Evolutionary conservation across 2,329 filamentous ascomycete genomes (phyloP), one percentile per base, ranked within the genome.

Genomic region (Daldinia sp.): DNA sequence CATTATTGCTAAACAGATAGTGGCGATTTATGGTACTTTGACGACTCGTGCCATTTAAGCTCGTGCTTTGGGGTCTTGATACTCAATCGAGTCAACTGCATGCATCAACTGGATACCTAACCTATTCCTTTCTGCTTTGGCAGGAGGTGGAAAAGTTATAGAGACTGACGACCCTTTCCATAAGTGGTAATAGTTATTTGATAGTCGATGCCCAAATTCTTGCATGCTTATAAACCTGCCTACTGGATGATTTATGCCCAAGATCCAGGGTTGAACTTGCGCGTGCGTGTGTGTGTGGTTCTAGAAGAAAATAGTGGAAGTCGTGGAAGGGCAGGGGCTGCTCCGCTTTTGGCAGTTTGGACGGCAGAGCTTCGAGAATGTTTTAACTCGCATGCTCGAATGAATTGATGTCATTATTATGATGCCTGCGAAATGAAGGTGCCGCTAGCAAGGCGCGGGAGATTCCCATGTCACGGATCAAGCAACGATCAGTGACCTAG

Each of bases 391-490:
- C n/a, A 59, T 34, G 48, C 39, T 54, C 25, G 51, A 68, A 68
- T 63, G 53, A 68, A 62, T 66, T 61, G 65, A 68, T 68, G 65
- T 68, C 65, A 66, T 65, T 43, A 41, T 53, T 48, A 56, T 57
- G 61, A 66, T 68, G 65, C 62, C 32, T 58, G 61, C 32, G 62
- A 67, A 67, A 67, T 67, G 65, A 67, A 67, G 62, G 65, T 65
- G 62, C 58, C 58, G 65, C 65, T 67, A 67, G 59, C 62, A 65
- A 63, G 56, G 58, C 52, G 65, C 65, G 65, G 65, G 65, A 65
- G 65, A 65, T 67, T 60, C 50, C 59, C 62, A 55, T 63, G 61
- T 56, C 65, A 67, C 65, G 62, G 62, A 57, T 57, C 59, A 68
- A 61, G 65, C 45, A 68, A 66, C 50, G 64, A 52, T 63, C 64